These are phyloP conservation scores for Opeltia flavorubescens DNA, from an alignment of 495 filamentous ascomycete genomes.

Conservation along the genomic window DNA sequence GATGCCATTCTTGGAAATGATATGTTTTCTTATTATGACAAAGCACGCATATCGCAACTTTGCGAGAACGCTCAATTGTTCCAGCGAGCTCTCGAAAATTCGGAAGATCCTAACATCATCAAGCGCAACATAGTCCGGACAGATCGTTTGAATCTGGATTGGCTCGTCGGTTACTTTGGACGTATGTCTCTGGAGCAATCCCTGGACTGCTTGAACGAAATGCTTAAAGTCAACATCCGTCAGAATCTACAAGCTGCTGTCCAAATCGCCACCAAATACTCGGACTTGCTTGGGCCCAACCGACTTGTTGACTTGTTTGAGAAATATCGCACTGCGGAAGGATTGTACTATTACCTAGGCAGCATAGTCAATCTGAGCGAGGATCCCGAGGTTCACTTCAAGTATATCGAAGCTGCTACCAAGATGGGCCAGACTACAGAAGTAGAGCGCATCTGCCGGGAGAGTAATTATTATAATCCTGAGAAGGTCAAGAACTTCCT, in stretches of 20 bases:
- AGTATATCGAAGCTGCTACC: slow-evolving; percentile 96
- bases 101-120: slow-evolving; percentile 76
- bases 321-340: slow-evolving; percentile 91
- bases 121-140: slow-evolving; percentile 77
- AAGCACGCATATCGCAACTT: slow-evolving; percentile 66
- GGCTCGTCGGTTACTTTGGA: slow-evolving; percentile 85
- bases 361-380: slow-evolving; percentile 95
- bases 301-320: slow-evolving; percentile 88
- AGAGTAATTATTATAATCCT: slow-evolving; percentile 87
- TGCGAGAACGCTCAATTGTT: slow-evolving; percentile 83
- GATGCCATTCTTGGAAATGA: slow-evolving; percentile 95
- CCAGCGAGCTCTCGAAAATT: slow-evolving; percentile 86
- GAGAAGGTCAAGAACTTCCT: slow-evolving; percentile 99
- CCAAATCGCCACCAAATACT: slow-evolving; percentile 93
- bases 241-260: slow-evolving; percentile 91
- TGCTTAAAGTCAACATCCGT: slow-evolving; percentile 91
- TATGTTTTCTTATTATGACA: slow-evolving; percentile 95
- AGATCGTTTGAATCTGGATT: slow-evolving; percentile 75
- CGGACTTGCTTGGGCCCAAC: slow-evolving; percentile 83
- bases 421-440: slow-evolving; percentile 83
- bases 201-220: slow-evolving; percentile 84
- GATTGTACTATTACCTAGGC: slow-evolving; percentile 94
- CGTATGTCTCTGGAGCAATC: slow-evolving; percentile 89
- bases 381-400: slow-evolving; percentile 93
- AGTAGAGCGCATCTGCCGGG: slow-evolving; percentile 92